phyloP scores from a whole-genome alignment of 345 rosid genomes.

The Kandelia obovata region DNA sequence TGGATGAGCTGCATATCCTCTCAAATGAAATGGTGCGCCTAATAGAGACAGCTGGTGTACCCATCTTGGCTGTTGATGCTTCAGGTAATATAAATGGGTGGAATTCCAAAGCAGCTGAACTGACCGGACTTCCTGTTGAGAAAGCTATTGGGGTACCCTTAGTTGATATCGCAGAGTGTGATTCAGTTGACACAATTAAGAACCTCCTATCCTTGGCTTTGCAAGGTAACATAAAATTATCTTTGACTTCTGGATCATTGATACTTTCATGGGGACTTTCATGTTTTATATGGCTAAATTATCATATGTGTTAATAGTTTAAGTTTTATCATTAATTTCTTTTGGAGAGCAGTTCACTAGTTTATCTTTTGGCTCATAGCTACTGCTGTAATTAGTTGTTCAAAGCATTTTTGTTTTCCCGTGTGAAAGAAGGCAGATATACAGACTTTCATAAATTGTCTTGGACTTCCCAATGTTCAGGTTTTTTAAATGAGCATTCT shows the following conservation, averaged over 20 bases:
- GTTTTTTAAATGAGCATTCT: neutral
- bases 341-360: too few species aligned
- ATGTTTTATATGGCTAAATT: neutral
- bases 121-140: constrained; percentile 65
- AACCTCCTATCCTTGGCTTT: constrained; percentile 50
- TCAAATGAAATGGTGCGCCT: constrained; percentile 81
- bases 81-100: constrained; percentile 69
- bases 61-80: constrained; percentile 74
- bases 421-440: neutral
- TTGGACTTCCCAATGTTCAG: neutral
- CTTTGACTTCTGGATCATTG: constrained; percentile 3
- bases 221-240: constrained; percentile 42
- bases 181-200: constrained; percentile 37
- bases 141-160: constrained; percentile 66
- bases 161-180: constrained; percentile 49
- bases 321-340: neutral
- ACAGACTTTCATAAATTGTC: neutral
- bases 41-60: constrained; percentile 84
- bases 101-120: constrained; percentile 75
- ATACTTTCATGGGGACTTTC: neutral
- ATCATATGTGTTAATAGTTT: constrained; percentile 6
- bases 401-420: neutral
- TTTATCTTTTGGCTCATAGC: neutral
- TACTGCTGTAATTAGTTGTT: neutral
- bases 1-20: constrained; percentile 52